Base-by-base conservation (phyloP, 371 early-diverging fungal genomes). In the Lichtheimia corymbifera region DNA sequence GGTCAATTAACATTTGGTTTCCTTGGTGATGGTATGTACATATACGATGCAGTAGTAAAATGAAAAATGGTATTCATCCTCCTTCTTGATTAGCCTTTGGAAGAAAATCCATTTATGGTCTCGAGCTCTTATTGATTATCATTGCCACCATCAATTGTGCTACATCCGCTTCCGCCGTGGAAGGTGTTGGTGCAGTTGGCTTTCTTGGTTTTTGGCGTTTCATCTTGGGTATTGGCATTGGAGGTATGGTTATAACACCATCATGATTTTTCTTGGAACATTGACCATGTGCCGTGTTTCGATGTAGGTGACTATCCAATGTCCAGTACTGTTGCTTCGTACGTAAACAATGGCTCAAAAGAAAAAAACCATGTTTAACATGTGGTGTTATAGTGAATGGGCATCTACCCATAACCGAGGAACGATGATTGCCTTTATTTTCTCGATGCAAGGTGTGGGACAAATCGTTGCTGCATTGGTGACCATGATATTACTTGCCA, bases 1-100 rank as follows among this genome's bases (percentile, higher is more conserved):
- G 93, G 94, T 2, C 93, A 94, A 64, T 64, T 94, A 20, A 27
- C 69, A 1, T 94, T 94, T 67, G 94, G 94, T 14, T 83, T 77
- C 63, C 72, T 93, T 22, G 88, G 87, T 47, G 94, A 93, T 71
- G 75, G 83, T 53, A 68, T 84, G 35, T 89, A 89, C 11, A 83
- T n/a, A n/a, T n/a, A 58, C 1, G 6, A 5, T 70, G 22, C 24
- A 1, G 15, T 20, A 22, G 17, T 50, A 17, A 17, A 50, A n/a
- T n/a, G 12, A 12, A 14, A 43, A 12, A 2, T 1, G 44, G 2
- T 43, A 2, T 43, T 43, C 44, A 43, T 2, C 44, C 44, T n/a
- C 1, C n/a, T 13, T 40, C 15, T 22, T 59, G 11, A 28, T 11
- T 47, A 54, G 53, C 80, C 15, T 76, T 79, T 53, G 91, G 92